Conservation (phyloP, 2,329 filamentous ascomycete genomes). For the Rhynchosporium graminicola region DNA sequence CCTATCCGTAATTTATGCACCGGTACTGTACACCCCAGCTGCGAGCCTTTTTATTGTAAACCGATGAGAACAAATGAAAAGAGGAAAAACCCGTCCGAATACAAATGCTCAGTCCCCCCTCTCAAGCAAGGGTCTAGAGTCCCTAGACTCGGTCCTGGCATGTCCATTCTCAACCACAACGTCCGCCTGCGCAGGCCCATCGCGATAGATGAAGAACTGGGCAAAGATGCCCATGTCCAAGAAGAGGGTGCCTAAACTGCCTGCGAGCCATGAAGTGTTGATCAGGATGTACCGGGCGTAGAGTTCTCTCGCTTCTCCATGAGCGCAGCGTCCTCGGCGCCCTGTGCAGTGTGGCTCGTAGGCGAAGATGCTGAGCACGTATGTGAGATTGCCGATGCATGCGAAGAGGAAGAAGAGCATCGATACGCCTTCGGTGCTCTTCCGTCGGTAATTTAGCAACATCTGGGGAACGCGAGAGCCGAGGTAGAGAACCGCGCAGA, state of each 20-base stretch:
- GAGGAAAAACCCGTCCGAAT: background rate
- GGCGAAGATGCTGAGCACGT: constrained; percentile 87
- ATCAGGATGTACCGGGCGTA: constrained; percentile 85
- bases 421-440: constrained; percentile 89
- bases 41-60: background rate
- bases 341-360: constrained; percentile 72
- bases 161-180: constrained; percentile 20
- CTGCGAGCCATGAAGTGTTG: constrained; percentile 87
- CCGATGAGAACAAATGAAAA: background rate
- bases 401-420: constrained; percentile 97
- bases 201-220: constrained; percentile 86
- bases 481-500: constrained; percentile 87
- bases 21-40: constrained; percentile 7
- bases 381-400: constrained; percentile 91
- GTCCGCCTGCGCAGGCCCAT: constrained; percentile 22
- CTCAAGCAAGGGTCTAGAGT: constrained; percentile 30
- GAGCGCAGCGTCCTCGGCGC: constrained; percentile 51
- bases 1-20: background rate
- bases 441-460: constrained; percentile 86
- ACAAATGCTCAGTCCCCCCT: constrained; percentile 25
- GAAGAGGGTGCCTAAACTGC: constrained; percentile 83
- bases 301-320: constrained; percentile 64
- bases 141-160: constrained; percentile 15
- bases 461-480: constrained; percentile 88
- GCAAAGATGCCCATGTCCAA: constrained; percentile 85